Evolutionary conservation across 176 grass and related monocot genomes (phyloP).

Genomic region (Rhynchospora breviuscula): DNA sequence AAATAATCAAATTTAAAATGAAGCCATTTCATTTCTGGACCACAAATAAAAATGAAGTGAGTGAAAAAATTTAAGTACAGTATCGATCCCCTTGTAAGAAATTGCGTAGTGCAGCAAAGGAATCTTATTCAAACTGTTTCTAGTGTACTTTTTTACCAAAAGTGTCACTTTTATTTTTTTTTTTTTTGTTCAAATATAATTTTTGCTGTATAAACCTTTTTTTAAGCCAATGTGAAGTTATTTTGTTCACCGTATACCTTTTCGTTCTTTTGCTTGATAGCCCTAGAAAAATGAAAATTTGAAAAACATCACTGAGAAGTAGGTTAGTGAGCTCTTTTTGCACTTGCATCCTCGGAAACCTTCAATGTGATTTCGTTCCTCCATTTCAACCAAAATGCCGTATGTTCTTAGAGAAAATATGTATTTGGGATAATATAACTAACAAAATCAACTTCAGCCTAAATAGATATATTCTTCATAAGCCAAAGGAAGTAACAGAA

Average conservation of each 20-base stretch:
- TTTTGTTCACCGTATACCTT: not conserved
- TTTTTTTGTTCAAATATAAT: not conserved
- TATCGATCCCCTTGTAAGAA: not conserved
- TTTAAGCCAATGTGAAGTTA: not conserved
- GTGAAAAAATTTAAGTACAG: not conserved
- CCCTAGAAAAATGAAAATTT: not conserved
- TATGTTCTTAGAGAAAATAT: not conserved
- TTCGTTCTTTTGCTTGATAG: not conserved
- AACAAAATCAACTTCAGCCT: not conserved
- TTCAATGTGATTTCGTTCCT: not conserved
- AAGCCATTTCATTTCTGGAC: not conserved
- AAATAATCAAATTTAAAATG: slow-evolving; percentile 2
- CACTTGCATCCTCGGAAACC: not conserved
- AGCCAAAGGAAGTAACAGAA: not conserved
- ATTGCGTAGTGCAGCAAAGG: not conserved
- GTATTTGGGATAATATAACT: not conserved
- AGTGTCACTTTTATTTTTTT: not conserved
- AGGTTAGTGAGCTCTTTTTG: not conserved
- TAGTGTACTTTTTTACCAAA: not conserved
- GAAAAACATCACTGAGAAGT: too few relatives aligned
- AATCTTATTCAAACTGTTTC: slow-evolving; percentile 6
- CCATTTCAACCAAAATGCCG: not conserved
- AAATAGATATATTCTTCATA: not conserved
- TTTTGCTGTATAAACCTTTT: not conserved
- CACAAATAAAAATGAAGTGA: not conserved